These are phyloP conservation scores for Russula dissimulans DNA, from an alignment of 768 basidiomycete species.

Conservation along the genomic window DNA sequence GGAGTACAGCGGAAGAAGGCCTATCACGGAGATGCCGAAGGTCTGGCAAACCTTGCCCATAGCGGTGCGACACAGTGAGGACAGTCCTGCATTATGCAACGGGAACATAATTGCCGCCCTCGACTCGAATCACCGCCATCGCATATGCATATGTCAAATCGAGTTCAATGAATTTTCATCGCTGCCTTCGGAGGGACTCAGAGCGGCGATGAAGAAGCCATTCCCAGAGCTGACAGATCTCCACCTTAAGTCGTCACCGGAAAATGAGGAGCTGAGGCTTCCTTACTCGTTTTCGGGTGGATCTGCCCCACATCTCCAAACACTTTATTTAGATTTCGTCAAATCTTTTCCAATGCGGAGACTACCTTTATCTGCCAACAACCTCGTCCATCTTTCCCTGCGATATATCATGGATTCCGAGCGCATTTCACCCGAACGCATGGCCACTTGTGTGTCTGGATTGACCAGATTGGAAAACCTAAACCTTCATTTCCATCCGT, in stretches of 20 bases:
- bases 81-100: too few relatives aligned
- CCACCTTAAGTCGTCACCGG: neutral
- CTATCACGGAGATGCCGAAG: neutral
- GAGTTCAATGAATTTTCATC: too few relatives aligned
- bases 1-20: neutral
- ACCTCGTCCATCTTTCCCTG: neutral
- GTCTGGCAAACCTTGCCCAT: neutral
- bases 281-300: neutral
- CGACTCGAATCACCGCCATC: too few relatives aligned
- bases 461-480: neutral
- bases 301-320: neutral
- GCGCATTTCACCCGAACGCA: neutral
- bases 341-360: neutral
- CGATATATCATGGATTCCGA: neutral
- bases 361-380: neutral
- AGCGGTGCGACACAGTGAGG: too few relatives aligned
- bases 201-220: neutral
- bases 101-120: too few relatives aligned
- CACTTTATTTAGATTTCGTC: neutral
- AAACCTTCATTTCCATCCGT: neutral
- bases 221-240: neutral
- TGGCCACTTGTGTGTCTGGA: neutral
- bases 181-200: too few relatives aligned
- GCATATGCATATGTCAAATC: too few relatives aligned
- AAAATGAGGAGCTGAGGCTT: neutral